A percentile compares a stretch with the other conserved stretches of the same genome.
phyloP scores from a whole-genome alignment of 305 asterid species.

The Coffea humblotiana region DNA sequence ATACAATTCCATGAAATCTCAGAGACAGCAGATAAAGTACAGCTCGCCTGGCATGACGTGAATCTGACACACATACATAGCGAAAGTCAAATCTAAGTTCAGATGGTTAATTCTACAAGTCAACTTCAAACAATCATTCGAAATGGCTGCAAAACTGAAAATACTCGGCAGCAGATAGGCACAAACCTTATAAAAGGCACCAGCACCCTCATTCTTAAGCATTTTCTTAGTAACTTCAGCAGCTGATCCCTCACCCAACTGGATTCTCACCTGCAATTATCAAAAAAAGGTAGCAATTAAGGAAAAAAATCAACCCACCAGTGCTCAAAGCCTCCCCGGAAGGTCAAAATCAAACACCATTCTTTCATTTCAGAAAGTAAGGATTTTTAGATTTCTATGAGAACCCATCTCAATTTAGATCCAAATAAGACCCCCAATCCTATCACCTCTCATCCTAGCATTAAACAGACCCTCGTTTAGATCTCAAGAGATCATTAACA shows the following conservation, averaged over 20 bases:
- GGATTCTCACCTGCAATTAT: slow-evolving; percentile 75
- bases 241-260: slow-evolving; percentile 96
- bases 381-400: background rate
- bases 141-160: background rate
- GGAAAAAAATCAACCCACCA: slow-evolving; percentile 12
- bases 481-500: background rate
- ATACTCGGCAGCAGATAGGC: background rate
- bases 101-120: background rate
- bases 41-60: background rate
- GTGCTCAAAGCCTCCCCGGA: background rate
- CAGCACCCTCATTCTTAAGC: slow-evolving; percentile 81
- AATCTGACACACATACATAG: background rate
- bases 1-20: background rate
- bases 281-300: slow-evolving; percentile 19
- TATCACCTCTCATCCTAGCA: slow-evolving; percentile 9
- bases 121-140: background rate
- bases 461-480: background rate
- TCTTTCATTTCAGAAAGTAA: background rate
- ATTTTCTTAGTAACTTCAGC: slow-evolving; percentile 60
- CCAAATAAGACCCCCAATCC: slow-evolving; percentile 11
- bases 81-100: background rate
- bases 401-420: slow-evolving; percentile 24
- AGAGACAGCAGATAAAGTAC: background rate
- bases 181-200: slow-evolving; percentile 86
- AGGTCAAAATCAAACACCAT: background rate